Evolutionary conservation across 2,329 filamentous ascomycete species (phyloP).

Genomic region (Thielaviopsis populi): DNA sequence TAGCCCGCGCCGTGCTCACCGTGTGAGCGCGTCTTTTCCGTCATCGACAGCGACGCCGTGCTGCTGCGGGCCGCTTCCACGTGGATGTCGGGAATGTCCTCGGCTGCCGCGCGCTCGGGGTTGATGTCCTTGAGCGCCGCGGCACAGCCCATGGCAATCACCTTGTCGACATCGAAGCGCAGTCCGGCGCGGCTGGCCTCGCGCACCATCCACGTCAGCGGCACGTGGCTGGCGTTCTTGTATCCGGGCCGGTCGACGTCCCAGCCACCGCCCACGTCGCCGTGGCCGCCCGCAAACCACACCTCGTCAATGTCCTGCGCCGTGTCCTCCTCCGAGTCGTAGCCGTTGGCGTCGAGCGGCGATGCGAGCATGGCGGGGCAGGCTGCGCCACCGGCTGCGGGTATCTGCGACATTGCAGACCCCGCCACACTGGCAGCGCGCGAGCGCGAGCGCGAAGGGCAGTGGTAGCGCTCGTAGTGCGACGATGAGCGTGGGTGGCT

Average conservation of each 20-base stretch:
- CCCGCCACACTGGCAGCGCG: conserved; percentile 7
- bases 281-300: conserved; percentile 68
- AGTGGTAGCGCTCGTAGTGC: conserved; percentile 18
- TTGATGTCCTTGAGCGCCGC: conserved; percentile 21
- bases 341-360: conserved; percentile 20
- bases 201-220: conserved; percentile 55
- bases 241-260: conserved; percentile 32
- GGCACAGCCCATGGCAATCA: conserved; percentile 49
- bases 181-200: conserved; percentile 49
- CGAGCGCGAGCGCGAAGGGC: conserved; percentile 25
- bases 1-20: too few species aligned
- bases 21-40: neutral
- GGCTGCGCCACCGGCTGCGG: neutral
- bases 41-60: conserved; percentile 6
- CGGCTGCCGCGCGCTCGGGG: neutral
- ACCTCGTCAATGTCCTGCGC: conserved; percentile 65
- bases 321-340: conserved; percentile 32
- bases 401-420: neutral
- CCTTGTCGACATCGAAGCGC: conserved; percentile 52
- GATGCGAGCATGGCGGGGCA: neutral
- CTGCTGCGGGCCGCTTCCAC: conserved; percentile 22
- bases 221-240: conserved; percentile 53
- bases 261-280: conserved; percentile 68
- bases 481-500: conserved; percentile 11
- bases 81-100: conserved; percentile 24